Evolutionary conservation across 1,284 basidiomycete genomes (phyloP).

Genomic region (Sporisorium graminicola): DNA sequence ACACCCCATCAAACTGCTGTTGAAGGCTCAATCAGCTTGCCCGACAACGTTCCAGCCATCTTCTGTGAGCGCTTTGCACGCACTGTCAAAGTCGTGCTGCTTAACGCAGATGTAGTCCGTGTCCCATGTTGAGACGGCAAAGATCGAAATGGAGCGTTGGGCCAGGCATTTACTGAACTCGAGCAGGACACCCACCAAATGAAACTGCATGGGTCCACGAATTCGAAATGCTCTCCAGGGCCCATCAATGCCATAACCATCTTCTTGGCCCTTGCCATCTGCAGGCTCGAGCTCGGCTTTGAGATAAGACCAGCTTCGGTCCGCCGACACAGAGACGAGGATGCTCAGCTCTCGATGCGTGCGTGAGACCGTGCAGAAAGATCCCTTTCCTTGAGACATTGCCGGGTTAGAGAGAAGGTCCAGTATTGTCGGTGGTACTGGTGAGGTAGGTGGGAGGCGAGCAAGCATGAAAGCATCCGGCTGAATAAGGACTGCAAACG

Average conservation of each 20-base stretch:
- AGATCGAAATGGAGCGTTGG: conserved; percentile 32
- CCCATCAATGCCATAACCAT: conserved; percentile 28
- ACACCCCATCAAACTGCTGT: not conserved
- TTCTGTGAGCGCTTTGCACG: conserved; percentile 22
- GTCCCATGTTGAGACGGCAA: conserved; percentile 49
- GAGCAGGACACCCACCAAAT: conserved; percentile 40
- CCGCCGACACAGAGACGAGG: conserved; percentile 26
- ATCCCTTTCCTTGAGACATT: not conserved
- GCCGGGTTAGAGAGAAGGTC: conserved; percentile 15
- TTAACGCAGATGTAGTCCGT: conserved; percentile 52
- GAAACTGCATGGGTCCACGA: conserved; percentile 46
- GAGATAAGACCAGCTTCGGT: conserved; percentile 2
- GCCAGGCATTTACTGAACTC: conserved; percentile 45
- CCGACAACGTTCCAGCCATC: conserved; percentile 44
- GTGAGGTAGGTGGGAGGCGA: conserved; percentile 13
- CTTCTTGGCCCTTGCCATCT: not conserved
- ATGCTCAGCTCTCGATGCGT: conserved; percentile 45
- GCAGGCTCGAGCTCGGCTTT: conserved; percentile 9
- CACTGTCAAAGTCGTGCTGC: conserved; percentile 11
- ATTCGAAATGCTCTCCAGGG: conserved; percentile 43
- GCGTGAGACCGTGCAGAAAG: conserved; percentile 43
- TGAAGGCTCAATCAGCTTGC: not conserved
- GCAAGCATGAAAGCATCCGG: conserved; percentile 38
- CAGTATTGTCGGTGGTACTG: conserved; percentile 14
- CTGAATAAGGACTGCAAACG: conserved; percentile 29